phyloP scores from a whole-genome alignment of 1,284 basidiomycete genomes.

The Cutaneotrichosporon arboriforme region DNA sequence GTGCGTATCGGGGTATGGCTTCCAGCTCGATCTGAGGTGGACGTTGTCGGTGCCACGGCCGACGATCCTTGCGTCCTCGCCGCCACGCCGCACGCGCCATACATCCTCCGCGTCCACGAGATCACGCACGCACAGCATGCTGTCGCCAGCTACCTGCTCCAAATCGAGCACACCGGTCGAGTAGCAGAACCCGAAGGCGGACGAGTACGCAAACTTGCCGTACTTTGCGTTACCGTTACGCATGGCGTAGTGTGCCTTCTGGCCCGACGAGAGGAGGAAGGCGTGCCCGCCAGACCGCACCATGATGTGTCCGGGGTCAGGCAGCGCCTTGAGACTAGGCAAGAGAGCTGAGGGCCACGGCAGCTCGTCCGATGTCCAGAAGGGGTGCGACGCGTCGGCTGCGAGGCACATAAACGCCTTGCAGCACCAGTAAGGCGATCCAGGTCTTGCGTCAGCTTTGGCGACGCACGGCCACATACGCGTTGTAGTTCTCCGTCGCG shows the following conservation, averaged over 20 bases:
- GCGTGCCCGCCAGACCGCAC: constrained; percentile 56
- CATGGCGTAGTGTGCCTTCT: constrained; percentile 70
- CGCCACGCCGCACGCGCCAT: constrained; percentile 63
- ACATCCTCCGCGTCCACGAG: constrained; percentile 54
- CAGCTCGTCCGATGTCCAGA: constrained; percentile 63
- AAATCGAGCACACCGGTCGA: constrained; percentile 63
- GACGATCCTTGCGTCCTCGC: constrained; percentile 60
- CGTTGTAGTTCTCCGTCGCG: constrained; percentile 5
- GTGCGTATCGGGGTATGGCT: constrained; percentile 64
- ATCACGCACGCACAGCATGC: constrained; percentile 62
- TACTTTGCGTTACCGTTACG: constrained; percentile 72
- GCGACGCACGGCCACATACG: constrained; percentile 55
- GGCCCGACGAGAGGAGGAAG: constrained; percentile 67
- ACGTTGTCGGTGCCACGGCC: constrained; percentile 43
- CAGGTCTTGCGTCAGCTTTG: constrained; percentile 69
- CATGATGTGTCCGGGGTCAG: constrained; percentile 64
- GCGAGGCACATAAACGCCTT: constrained; percentile 68
- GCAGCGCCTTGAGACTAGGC: constrained; percentile 52
- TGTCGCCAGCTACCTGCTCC: constrained; percentile 66
- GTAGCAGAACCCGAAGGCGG: constrained; percentile 68
- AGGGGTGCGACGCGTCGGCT: constrained; percentile 60
- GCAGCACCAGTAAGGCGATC: constrained; percentile 74
- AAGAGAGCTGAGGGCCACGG: constrained; percentile 53
- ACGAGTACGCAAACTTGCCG: constrained; percentile 67
- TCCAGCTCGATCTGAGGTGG: constrained; percentile 65